Percentiles rank a stretch among this genome's conserved stretches.
Conservation (phyloP, 768 basidiomycete genomes). For the Leccinum subtestaceum region DNA sequence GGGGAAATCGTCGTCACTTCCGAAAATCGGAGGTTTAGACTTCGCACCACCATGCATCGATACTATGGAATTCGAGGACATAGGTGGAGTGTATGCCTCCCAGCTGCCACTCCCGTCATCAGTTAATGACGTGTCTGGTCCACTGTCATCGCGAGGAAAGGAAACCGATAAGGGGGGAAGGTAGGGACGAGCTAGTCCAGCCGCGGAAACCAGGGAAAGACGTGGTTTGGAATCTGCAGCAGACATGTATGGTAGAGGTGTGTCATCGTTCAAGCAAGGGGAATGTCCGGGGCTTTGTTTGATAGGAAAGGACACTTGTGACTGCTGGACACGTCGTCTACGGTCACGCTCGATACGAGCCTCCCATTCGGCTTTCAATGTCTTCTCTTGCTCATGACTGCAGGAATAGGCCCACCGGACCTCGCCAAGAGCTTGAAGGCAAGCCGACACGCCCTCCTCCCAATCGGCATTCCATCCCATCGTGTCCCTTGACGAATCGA, state of each 20-base stretch:
- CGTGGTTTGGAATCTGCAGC: constrained; percentile 14
- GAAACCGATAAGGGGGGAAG: constrained; percentile 44
- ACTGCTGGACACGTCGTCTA: constrained; percentile 22
- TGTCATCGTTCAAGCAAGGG: constrained; percentile 22
- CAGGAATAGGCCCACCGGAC: constrained; percentile 83
- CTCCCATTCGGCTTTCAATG: constrained; percentile 50
- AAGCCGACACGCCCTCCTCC: constrained; percentile 42
- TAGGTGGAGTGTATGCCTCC: constrained; percentile 63
- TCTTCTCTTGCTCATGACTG: constrained; percentile 68
- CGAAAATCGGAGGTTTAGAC: constrained; percentile 41
- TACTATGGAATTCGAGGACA: constrained; percentile 51
- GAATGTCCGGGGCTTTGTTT: constrained; percentile 31
- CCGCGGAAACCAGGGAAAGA: constrained; percentile 33
- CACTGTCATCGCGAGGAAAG: constrained; percentile 47
- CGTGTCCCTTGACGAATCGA: constrained; percentile 20
- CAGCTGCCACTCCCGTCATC: constrained; percentile 53
- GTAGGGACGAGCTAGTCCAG: constrained; percentile 42
- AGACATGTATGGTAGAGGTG: constrained; percentile 16
- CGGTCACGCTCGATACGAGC: constrained; percentile 34
- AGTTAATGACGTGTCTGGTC: constrained; percentile 48
- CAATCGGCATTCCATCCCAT: constrained; percentile 28
- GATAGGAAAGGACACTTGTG: constrained; percentile 22
- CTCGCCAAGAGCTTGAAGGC: constrained; percentile 71
- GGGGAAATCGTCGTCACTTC: constrained; percentile 46
- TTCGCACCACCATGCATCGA: constrained; percentile 40